Evolutionary conservation across 2,329 filamentous ascomycete genomes (phyloP), one percentile per base, ranked within the genome.

Genomic region (Calycina herbarum): DNA sequence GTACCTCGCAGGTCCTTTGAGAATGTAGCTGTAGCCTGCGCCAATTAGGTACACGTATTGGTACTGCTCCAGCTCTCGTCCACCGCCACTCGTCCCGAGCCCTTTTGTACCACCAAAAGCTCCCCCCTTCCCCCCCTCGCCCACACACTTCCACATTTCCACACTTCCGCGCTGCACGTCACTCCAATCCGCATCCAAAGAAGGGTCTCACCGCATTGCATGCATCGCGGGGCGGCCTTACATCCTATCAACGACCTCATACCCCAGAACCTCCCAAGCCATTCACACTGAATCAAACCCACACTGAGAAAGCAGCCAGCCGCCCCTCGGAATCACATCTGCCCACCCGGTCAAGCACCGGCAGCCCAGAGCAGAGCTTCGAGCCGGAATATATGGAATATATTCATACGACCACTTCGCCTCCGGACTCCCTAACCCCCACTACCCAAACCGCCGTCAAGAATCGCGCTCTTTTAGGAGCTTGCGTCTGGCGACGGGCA

Each of bases 401-500:
- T 24, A 51, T 51, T 20, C 20, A 20, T 10, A 51, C 48, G n/a
- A 24, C 48, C n/a, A 24, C 48, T 11, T 51, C 20, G 48, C 20
- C 48, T 24, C 48, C 48, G 10, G 48, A 51, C 48, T 13, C 24
- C 48, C 20, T 51, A 20, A 8, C 20, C 5, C 48, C 20, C 17
- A 11, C 48, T 51, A 13, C 27, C 48, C 20, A 24, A 51, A 48
- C 56, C 27, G 27, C 27, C 54, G 35, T 33, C 24, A 31, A 31
- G 35, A 29, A 42, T 63, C 56, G 33, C 45, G 54, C 62, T 63
- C 62, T 63, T 63, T 57, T 63, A 63, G 54, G 62, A 40, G 62
- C 62, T 59, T 15, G 31, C 51, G 54, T 59, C 56, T 51, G 48
- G 48, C 48, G 20, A 51, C 48, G 48, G n/a, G 20, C 1, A 20